Evolutionary conservation across 495 filamentous ascomycete genomes (phyloP).

Genomic region (Aspergillus hancockii): DNA sequence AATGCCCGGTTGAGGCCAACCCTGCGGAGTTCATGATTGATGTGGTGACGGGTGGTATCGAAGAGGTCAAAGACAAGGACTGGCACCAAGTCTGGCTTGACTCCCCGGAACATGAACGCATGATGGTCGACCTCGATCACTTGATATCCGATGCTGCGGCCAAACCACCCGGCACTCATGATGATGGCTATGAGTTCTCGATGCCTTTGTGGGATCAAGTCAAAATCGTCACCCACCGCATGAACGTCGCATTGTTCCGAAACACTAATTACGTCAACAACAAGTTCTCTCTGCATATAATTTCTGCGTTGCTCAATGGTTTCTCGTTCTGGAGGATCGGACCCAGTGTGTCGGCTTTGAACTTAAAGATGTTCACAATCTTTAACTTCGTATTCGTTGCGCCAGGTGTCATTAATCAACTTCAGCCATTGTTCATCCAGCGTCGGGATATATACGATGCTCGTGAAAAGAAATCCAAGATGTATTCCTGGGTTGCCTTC

Average conservation of each 20-base stretch:
- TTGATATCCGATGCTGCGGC: slow-evolving; percentile 48
- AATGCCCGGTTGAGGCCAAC: slow-evolving; percentile 70
- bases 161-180: slow-evolving; percentile 34
- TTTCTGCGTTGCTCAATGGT: slow-evolving; percentile 35
- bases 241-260: slow-evolving; percentile 61
- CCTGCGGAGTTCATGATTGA: slow-evolving; percentile 95
- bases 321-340: neutral
- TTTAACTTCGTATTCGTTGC: slow-evolving; percentile 57
- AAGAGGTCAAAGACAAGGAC: slow-evolving; percentile 40
- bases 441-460: slow-evolving; percentile 55
- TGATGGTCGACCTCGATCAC: slow-evolving; percentile 56
- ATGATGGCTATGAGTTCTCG: slow-evolving; percentile 57
- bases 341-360: slow-evolving; percentile 30
- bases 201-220: slow-evolving; percentile 58
- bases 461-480: slow-evolving; percentile 54
- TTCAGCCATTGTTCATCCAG: slow-evolving; percentile 57
- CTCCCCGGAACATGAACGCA: slow-evolving; percentile 48
- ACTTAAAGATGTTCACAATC: slow-evolving; percentile 51
- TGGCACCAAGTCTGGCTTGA: slow-evolving; percentile 68
- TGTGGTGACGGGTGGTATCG: slow-evolving; percentile 55
- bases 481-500: slow-evolving; percentile 58
- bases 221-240: slow-evolving; percentile 55
- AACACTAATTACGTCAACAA: slow-evolving; percentile 65
- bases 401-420: slow-evolving; percentile 50
- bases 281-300: slow-evolving; percentile 51